These are phyloP conservation scores for Albophoma yamanashiensis DNA, from an alignment of 2,329 filamentous ascomycete species.

Conservation along the genomic window DNA sequence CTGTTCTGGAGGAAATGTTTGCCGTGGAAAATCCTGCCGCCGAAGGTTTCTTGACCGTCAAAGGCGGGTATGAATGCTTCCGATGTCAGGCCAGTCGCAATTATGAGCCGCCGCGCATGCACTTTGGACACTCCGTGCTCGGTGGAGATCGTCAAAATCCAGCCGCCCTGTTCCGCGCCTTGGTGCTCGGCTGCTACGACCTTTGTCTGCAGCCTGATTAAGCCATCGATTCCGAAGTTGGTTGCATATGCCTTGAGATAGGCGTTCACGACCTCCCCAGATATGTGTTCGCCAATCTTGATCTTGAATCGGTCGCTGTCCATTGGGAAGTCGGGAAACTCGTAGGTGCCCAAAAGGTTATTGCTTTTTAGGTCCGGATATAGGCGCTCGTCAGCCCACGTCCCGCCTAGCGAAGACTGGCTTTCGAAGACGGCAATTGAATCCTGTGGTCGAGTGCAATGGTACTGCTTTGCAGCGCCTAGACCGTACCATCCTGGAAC, in stretches of 20 bases:
- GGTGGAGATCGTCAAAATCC: constrained; percentile 24
- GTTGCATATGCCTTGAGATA: constrained; percentile 36
- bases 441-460: constrained; percentile 44
- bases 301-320: constrained; percentile 38
- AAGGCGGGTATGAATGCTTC: constrained; percentile 34
- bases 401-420: constrained; percentile 49
- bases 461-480: constrained; percentile 49
- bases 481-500: constrained; percentile 37
- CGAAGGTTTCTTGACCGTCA: constrained; percentile 33
- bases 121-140: constrained; percentile 16
- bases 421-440: constrained; percentile 49
- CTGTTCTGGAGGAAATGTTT: constrained; percentile 32
- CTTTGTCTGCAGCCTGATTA: constrained; percentile 27
- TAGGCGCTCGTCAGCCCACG: constrained; percentile 57
- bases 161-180: constrained; percentile 25
- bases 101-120: constrained; percentile 33
- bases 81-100: constrained; percentile 46
- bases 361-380: constrained; percentile 64
- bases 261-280: constrained; percentile 32
- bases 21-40: constrained; percentile 36
- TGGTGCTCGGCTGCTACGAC: constrained; percentile 32
- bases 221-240: constrained; percentile 27
- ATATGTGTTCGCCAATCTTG: constrained; percentile 33
- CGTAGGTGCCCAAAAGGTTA: constrained; percentile 62
- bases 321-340: constrained; percentile 68